A percentile compares a stretch with the other conserved stretches of the same genome.
Evolutionary conservation across 371 early-diverging fungal species (phyloP).

Genomic region (Mucor mucedo): DNA sequence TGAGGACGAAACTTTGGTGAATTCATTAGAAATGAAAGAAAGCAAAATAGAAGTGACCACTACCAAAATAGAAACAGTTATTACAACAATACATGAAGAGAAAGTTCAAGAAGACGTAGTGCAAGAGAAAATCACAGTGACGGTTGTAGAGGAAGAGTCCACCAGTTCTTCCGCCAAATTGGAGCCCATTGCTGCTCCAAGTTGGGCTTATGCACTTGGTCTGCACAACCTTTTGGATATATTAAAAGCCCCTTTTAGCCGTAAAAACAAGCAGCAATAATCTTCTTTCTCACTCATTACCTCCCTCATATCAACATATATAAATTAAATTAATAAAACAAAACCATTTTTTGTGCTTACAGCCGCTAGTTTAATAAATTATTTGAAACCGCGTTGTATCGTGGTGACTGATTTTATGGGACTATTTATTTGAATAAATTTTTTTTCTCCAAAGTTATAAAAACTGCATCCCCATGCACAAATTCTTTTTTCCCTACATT

Average conservation of each 20-base stretch:
- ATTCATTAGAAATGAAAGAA: conserved; percentile 12
- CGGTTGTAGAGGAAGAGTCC: conserved; percentile 1
- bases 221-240: conserved; percentile 24
- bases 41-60: background rate
- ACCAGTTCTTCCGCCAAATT: background rate
- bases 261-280: conserved; percentile 7
- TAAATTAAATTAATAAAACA: too few relatives aligned
- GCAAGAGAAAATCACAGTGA: background rate
- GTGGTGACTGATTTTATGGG: conserved; percentile 4
- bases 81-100: background rate
- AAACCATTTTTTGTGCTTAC: too few relatives aligned
- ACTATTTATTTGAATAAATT: conserved; percentile 7
- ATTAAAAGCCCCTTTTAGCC: conserved; percentile 22
- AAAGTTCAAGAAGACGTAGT: background rate
- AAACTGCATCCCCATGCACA: background rate
- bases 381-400: background rate
- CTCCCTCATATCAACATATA: background rate
- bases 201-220: conserved; percentile 17
- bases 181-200: conserved; percentile 1
- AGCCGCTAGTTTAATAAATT: too few relatives aligned
- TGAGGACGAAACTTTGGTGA: conserved; percentile 2
- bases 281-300: background rate
- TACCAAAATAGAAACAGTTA: background rate
- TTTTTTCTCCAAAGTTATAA: conserved; percentile 3
- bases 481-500: background rate